Percentiles rank a stretch among this genome's conserved stretches.
Evolutionary conservation across 352 stramenopile genomes (phyloP).

Genomic region (Phytophthora hybrid): DNA sequence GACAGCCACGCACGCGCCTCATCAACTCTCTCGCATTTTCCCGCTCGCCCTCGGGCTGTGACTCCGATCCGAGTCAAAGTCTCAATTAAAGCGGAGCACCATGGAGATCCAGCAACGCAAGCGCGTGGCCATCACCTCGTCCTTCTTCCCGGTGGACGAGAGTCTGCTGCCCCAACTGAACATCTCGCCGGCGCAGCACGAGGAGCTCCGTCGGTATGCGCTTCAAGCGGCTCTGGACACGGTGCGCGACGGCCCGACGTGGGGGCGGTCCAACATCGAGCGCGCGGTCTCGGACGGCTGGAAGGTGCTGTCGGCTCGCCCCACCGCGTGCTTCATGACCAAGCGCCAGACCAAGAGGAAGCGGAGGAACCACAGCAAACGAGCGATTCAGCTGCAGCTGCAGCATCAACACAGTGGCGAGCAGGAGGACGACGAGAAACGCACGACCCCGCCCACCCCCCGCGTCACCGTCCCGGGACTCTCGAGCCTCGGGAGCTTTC

Average conservation of each 20-base stretch:
- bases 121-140: slow-evolving; percentile 44
- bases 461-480: slow-evolving; percentile 32
- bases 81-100: slow-evolving; percentile 4
- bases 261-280: slow-evolving; percentile 68
- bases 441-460: slow-evolving; percentile 19
- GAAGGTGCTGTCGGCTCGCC: slow-evolving; percentile 58
- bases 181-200: slow-evolving; percentile 61
- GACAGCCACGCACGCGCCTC: neutral
- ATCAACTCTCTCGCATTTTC: slow-evolving; percentile 32
- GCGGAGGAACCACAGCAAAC: slow-evolving; percentile 23
- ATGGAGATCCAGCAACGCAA: slow-evolving; percentile 46
- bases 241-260: slow-evolving; percentile 68
- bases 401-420: slow-evolving; percentile 8
- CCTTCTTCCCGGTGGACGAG: slow-evolving; percentile 68
- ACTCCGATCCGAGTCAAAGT: slow-evolving; percentile 1
- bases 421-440: slow-evolving; percentile 34
- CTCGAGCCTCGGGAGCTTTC: slow-evolving; percentile 38
- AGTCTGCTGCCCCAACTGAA: slow-evolving; percentile 55
- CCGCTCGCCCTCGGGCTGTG: slow-evolving; percentile 20
- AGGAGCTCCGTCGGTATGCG: slow-evolving; percentile 71
- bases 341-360: slow-evolving; percentile 56
- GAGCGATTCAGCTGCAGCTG: neutral
- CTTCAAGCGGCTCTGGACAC: slow-evolving; percentile 57
- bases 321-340: slow-evolving; percentile 63
- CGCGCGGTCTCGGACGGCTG: slow-evolving; percentile 55